Conservation (phyloP, 192 early-diverging fungal species). For the Entrophospora sp. region DNA sequence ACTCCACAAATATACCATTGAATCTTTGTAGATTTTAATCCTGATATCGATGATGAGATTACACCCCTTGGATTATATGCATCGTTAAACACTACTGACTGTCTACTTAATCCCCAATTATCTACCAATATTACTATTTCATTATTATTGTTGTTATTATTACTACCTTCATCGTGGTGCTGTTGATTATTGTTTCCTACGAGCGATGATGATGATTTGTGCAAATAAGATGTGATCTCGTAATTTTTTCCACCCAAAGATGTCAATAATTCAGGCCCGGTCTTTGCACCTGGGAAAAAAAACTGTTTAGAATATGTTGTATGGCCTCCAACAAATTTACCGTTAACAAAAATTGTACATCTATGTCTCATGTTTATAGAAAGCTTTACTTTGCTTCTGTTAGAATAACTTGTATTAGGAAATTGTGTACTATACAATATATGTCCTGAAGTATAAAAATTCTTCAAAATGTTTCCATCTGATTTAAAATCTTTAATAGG, state of each 20-base stretch:
- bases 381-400: constrained; percentile 33
- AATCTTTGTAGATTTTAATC: constrained; percentile 39
- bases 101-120: constrained; percentile 64
- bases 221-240: constrained; percentile 33
- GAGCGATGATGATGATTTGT: too few species aligned
- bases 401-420: constrained; percentile 20
- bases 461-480: not conserved
- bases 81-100: constrained; percentile 66
- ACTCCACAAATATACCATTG: constrained; percentile 69
- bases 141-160: constrained; percentile 47
- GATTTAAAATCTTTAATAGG: constrained; percentile 23
- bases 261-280: constrained; percentile 58
- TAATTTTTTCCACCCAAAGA: constrained; percentile 50
- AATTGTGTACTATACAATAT: not conserved
- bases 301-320: constrained; percentile 60
- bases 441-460: constrained; percentile 15
- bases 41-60: constrained; percentile 51
- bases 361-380: constrained; percentile 66
- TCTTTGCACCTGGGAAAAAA: constrained; percentile 51
- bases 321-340: constrained; percentile 65
- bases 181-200: too few species aligned
- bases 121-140: constrained; percentile 64
- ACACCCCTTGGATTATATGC: constrained; percentile 67
- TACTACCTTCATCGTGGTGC: too few species aligned
- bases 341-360: constrained; percentile 62